These are phyloP conservation scores for Blepharisma undulans DNA, from an alignment of 169 alveolate species.

Conservation along the genomic window DNA sequence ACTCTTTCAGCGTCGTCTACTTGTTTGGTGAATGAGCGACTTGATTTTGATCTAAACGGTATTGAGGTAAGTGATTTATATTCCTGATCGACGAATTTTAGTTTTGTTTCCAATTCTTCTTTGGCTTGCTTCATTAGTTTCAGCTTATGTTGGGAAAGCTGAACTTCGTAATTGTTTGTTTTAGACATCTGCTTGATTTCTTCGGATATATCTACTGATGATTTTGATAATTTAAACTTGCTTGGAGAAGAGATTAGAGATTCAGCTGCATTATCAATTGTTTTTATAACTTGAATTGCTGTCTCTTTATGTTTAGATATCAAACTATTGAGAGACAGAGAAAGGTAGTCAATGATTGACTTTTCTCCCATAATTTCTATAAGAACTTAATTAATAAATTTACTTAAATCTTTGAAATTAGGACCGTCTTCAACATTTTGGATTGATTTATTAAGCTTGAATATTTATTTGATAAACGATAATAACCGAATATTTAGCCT, in stretches of 20 bases:
- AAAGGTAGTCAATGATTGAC: background rate
- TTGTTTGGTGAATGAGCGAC: background rate
- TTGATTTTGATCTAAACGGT: background rate
- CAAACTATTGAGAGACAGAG: background rate
- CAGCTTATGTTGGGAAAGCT: background rate
- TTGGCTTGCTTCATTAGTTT: background rate
- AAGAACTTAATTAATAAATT: background rate
- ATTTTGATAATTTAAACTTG: background rate
- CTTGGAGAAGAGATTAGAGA: background rate
- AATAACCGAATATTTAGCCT: no score
- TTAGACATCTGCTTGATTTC: background rate
- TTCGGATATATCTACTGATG: background rate
- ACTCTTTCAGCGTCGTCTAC: background rate
- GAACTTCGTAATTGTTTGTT: background rate
- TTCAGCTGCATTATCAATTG: background rate
- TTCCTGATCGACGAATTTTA: background rate
- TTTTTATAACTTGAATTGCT: background rate
- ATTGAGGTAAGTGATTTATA: background rate
- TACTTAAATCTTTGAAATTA: no score
- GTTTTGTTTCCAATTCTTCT: background rate
- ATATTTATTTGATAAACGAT: no score
- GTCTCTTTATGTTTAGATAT: background rate
- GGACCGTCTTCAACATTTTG: no score
- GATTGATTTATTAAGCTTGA: no score
- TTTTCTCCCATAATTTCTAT: background rate